Evolutionary conservation across 345 rosid species (phyloP).

Genomic region (Rubroshorea leprosula): DNA sequence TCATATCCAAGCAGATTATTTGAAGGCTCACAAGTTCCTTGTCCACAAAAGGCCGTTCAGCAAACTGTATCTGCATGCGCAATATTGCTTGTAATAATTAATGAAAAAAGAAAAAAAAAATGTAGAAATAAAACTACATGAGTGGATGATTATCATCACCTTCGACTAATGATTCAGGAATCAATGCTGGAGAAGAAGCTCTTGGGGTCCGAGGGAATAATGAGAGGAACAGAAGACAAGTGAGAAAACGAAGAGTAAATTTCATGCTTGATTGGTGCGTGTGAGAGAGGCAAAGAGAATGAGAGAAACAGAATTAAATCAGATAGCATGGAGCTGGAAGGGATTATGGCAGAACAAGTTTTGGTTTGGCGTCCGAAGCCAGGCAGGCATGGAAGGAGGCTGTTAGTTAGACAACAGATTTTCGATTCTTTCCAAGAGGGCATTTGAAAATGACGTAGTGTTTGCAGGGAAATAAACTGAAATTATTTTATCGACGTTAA

Average conservation of each 20-base stretch:
- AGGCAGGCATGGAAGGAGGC: neutral
- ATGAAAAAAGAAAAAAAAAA: no score
- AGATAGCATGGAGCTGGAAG: neutral
- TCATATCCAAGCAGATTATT: neutral
- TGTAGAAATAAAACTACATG: no score
- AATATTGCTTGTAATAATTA: no score
- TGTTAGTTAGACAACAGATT: neutral
- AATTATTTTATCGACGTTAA: no score
- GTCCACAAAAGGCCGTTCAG: neutral
- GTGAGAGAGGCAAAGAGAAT: no score
- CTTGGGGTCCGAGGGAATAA: neutral
- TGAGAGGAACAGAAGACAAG: neutral
- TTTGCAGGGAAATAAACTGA: no score
- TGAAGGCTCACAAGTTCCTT: conserved; percentile 1
- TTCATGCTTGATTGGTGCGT: neutral
- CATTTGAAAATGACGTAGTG: neutral
- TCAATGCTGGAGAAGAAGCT: neutral
- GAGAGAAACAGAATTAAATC: neutral
- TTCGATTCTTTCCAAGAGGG: conserved; percentile 8
- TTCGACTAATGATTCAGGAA: no score
- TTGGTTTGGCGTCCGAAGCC: neutral
- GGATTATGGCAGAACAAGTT: neutral
- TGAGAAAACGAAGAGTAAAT: neutral
- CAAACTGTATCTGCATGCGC: neutral
- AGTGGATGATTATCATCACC: no score